Base-by-base conservation (phyloP, 2,329 filamentous ascomycete genomes). In the Fusarium sp. region DNA sequence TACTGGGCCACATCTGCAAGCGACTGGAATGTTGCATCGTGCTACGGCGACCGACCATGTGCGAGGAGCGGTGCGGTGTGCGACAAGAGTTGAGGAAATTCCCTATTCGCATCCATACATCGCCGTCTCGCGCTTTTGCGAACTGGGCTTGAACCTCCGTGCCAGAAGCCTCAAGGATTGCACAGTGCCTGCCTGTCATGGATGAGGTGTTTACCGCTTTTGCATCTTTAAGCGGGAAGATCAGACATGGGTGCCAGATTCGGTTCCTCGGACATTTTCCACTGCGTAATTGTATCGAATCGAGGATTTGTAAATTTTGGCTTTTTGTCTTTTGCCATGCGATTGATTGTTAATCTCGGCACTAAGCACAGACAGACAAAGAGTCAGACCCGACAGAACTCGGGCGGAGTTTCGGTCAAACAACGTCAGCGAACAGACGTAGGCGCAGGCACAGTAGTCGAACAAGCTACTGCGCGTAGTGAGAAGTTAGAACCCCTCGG, bases 11-110 rank as follows among this genome's bases (percentile, higher is more conserved):
- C 60, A 58, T 70, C 62, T 56, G 62, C 52, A 74, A 59, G 50
- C 45, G 66, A 58, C 64, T 76, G 71, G 75, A 77, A 78, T 78
- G 75, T 70, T 68, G 70, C 64, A 75, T 76, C 58, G 43, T 71
- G 66, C 58, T 54, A 78, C 45, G 58, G 37, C 60, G 57, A 64
- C 56, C 27, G 60, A 63, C 56, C 48, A 56, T 32, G 45, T 67
- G 65, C 56, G 48, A 52, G 37, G 57, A 52, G 52, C 20, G 23
- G 32, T 23, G 35, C 35, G 20, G 34, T 59, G 57, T 43, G 30
- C 23, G 13, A 48, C 23, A 14, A 48, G 45, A 52, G 43, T 14
- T 25, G 8, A 27, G 43, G 14, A 25, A 48, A 48, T 25, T 59
- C 34, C 35, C 34, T 58, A 16, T 48, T 35, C 27, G 27, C 30